Base-by-base conservation (phyloP, 140 eudicot genomes). In the Anethum foeniculum region DNA sequence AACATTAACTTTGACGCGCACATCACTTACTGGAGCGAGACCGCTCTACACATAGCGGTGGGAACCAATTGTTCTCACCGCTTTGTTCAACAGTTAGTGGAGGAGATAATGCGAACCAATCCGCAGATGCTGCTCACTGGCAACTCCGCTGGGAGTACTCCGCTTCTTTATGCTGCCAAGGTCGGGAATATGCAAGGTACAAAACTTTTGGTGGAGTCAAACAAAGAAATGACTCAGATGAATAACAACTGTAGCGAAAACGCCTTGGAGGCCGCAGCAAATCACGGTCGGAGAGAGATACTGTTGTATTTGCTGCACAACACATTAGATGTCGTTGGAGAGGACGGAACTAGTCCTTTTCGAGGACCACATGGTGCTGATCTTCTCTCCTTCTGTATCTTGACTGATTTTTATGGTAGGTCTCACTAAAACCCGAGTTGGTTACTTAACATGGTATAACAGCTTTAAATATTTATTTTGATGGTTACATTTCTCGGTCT, bases 41-140 rank as follows among this genome's bases (percentile, higher is more conserved):
- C 85, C 18, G 80, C 83, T n/a, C 80, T 85, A 41, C 83, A 85
- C 52, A 85, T 85, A 21, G 87, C 88, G 14, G 80, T 81, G 62
- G 88, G 83, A 81, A 85, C 85, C 52, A 81, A 81, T 38, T 11
- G 84, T 52, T 84, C 87, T 27, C 85, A 85, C 80, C 73, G 32
- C 12, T 81, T 81, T 47, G 87, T 85, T 18, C 58, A 64, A 46
- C 56, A 72, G 18, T 39, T 85, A 16, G 19, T 85, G 3, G 72
- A 85, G n/a, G 56, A 30, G 80, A 81, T 58, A 5, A 58, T 7
- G 27, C 27, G 0, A 36, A 41, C 3, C 0, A n/a, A 34, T 34
- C n/a, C 39, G 0, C n/a, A 69, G 4, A 69, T 30, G 75, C 13
- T 69, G 67, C 67, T 19, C 12, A 58, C 67, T 7, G 11, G 27